phyloP scores from a whole-genome alignment of 768 basidiomycete genomes.

The Suillus plorans region DNA sequence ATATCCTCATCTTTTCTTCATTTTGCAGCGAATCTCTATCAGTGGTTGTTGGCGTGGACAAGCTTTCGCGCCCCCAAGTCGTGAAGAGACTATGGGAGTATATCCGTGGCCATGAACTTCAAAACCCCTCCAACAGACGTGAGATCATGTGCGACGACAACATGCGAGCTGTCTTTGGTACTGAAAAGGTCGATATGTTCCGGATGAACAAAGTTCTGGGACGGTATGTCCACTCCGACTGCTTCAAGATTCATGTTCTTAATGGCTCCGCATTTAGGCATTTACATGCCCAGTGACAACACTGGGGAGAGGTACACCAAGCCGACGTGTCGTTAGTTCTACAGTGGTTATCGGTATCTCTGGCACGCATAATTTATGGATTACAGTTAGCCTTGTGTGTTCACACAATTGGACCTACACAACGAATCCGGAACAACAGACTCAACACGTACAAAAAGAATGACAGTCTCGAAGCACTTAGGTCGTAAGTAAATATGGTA shows the following conservation, averaged over 20 bases:
- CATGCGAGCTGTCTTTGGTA: conserved; percentile 73
- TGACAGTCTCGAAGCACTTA: background rate
- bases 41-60: conserved; percentile 61
- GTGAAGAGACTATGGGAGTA: conserved; percentile 91
- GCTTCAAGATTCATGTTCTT: background rate
- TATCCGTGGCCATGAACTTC: conserved; percentile 77
- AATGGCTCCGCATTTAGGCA: conserved; percentile 22
- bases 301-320: background rate
- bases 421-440: background rate
- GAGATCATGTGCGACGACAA: conserved; percentile 83
- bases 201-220: conserved; percentile 91
- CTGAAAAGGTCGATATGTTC: conserved; percentile 90
- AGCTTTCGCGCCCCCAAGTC: conserved; percentile 82
- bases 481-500: conserved; percentile 2
- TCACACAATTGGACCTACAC: too few relatives aligned
- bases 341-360: background rate
- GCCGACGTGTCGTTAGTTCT: background rate
- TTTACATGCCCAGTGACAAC: conserved; percentile 28
- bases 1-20: conserved; percentile 8
- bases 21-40: conserved; percentile 66
- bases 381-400: background rate
- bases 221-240: conserved; percentile 44
- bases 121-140: conserved; percentile 81
- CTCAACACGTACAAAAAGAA: background rate
- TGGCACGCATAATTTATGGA: background rate